A percentile compares a stretch with the other conserved stretches of the same genome.
phyloP scores from a whole-genome alignment of 306 rosid genomes.

The Morella rubra region DNA sequence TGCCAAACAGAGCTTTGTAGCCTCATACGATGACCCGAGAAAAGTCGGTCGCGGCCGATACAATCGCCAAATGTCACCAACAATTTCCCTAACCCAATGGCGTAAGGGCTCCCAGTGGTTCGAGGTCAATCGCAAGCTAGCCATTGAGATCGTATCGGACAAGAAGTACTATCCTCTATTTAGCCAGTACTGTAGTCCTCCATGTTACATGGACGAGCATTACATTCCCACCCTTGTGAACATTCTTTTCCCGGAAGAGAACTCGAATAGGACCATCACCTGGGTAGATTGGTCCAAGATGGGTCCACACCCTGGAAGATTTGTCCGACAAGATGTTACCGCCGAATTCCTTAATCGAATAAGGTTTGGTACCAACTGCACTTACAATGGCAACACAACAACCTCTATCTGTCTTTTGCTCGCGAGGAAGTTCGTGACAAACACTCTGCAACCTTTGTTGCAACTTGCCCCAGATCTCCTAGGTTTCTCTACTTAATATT shows the following conservation, averaged over 20 bases:
- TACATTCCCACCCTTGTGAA: conserved; percentile 89
- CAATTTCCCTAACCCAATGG: conserved; percentile 78
- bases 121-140: conserved; percentile 73
- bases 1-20: conserved; percentile 83
- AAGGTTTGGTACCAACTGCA: too few species aligned
- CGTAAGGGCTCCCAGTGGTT: conserved; percentile 98
- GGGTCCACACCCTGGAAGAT: too few species aligned
- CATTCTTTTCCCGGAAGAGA: conserved; percentile 21
- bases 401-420: too few species aligned
- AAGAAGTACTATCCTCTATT: conserved; percentile 64
- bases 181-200: conserved; percentile 66
- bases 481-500: too few species aligned
- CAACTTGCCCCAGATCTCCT: too few species aligned
- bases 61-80: conserved; percentile 67
- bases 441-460: too few species aligned
- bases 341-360: too few species aligned
- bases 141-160: conserved; percentile 66
- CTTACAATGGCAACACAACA: too few species aligned
- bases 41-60: conserved; percentile 99
- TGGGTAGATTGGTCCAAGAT: too few species aligned
- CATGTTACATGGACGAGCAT: conserved; percentile 95
- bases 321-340: too few species aligned
- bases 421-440: too few species aligned
- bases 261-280: too few species aligned
- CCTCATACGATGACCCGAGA: conserved; percentile 76